Evolutionary conservation across 2,329 filamentous ascomycete species (phyloP).

Genomic region (Exophiala alcalophila): DNA sequence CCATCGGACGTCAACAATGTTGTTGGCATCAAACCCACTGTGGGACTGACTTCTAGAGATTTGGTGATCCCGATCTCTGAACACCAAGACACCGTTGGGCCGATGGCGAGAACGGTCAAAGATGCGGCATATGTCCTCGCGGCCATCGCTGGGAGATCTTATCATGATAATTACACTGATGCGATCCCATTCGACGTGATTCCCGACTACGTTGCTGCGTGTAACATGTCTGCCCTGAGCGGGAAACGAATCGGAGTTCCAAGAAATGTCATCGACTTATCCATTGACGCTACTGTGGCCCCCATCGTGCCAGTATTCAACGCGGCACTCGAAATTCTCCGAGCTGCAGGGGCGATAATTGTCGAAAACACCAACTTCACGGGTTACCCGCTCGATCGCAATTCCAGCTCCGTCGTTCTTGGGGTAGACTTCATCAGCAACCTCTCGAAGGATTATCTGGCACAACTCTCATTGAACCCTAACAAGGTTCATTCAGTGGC

Average conservation of each 20-base stretch:
- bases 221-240: slow-evolving; percentile 51
- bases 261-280: slow-evolving; percentile 53
- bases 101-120: slow-evolving; percentile 58
- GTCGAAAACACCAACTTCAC: slow-evolving; percentile 61
- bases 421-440: slow-evolving; percentile 59
- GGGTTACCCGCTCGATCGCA: slow-evolving; percentile 43
- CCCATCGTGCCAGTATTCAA: slow-evolving; percentile 56
- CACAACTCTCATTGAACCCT: slow-evolving; percentile 57
- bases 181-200: slow-evolving; percentile 53
- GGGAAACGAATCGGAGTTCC: slow-evolving; percentile 65
- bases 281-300: slow-evolving; percentile 34
- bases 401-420: slow-evolving; percentile 44
- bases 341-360: slow-evolving; percentile 57
- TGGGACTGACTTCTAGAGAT: slow-evolving; percentile 46
- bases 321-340: slow-evolving; percentile 51
- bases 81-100: slow-evolving; percentile 40
- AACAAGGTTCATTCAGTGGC: slow-evolving; percentile 52
- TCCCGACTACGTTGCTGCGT: slow-evolving; percentile 61
- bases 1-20: slow-evolving; percentile 57
- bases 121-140: slow-evolving; percentile 58
- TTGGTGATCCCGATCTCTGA: slow-evolving; percentile 63
- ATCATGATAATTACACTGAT: slow-evolving; percentile 56
- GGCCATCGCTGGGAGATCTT: slow-evolving; percentile 56
- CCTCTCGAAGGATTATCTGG: slow-evolving; percentile 57
- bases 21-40: slow-evolving; percentile 66